Conservation (phyloP, 2,329 filamentous ascomycete genomes). For the Rhexocercosporidium sp. region DNA sequence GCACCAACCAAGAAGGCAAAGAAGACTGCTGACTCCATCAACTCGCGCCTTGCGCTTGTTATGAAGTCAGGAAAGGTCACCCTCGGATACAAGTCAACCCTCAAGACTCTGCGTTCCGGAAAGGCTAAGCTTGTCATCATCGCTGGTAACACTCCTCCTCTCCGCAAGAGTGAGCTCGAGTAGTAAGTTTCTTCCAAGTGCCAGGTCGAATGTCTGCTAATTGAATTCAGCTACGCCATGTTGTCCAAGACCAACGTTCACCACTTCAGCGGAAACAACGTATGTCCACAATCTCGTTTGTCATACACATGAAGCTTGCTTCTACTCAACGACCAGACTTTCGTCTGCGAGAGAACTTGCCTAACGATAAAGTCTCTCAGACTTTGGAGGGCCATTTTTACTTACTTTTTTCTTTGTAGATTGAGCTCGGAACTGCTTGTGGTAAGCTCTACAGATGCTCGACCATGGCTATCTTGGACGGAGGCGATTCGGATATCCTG, state of each 20-base stretch:
- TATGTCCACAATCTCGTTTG: constrained; percentile 62
- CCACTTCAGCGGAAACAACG: constrained; percentile 99
- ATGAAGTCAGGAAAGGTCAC: constrained; percentile 79
- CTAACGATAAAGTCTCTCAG: constrained; percentile 90
- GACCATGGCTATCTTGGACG: constrained; percentile 96
- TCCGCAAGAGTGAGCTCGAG: constrained; percentile 97
- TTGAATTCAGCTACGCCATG: constrained; percentile 72
- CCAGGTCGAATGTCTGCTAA: neutral
- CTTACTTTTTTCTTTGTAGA: constrained; percentile 70
- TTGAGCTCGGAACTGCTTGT: constrained; percentile 96
- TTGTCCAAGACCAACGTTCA: constrained; percentile 93
- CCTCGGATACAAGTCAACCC: constrained; percentile 86
- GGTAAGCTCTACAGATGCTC: constrained; percentile 99
- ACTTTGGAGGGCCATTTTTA: constrained; percentile 81
- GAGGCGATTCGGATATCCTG: constrained; percentile 98
- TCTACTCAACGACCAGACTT: constrained; percentile 32
- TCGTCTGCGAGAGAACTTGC: constrained; percentile 56
- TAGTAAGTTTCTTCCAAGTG: constrained; percentile 47
- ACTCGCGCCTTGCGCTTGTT: constrained; percentile 65
- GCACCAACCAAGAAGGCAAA: constrained; percentile 68
- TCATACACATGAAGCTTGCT: constrained; percentile 22
- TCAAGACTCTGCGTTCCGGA: constrained; percentile 90
- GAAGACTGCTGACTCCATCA: constrained; percentile 83
- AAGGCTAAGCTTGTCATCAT: constrained; percentile 99
- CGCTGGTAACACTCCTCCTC: constrained; percentile 93